Evolutionary conservation across 495 filamentous ascomycete genomes (phyloP).

Genomic region (Glonium stellatum): DNA sequence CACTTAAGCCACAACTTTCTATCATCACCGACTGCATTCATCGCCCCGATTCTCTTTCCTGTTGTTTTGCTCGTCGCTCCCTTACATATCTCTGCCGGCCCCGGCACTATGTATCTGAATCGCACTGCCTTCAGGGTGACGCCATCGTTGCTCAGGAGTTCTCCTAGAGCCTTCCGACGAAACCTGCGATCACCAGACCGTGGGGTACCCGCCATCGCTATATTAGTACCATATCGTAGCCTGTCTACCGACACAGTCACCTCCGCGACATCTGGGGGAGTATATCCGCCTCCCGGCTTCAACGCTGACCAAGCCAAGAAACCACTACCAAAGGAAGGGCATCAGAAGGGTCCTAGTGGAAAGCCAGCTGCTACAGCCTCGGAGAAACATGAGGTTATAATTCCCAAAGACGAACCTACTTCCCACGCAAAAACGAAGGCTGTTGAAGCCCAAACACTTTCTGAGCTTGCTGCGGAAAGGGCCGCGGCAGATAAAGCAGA

Average conservation of each 20-base stretch:
- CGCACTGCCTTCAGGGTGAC: constrained; percentile 29
- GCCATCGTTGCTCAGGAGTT: constrained; percentile 33
- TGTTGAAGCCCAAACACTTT: constrained; percentile 40
- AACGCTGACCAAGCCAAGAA: constrained; percentile 86
- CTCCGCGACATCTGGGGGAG: constrained; percentile 42
- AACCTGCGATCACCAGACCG: constrained; percentile 23
- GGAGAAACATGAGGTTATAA: constrained; percentile 28
- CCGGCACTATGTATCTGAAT: constrained; percentile 31
- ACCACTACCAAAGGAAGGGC: constrained; percentile 53
- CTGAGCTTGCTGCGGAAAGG: constrained; percentile 45
- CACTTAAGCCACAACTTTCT: not conserved
- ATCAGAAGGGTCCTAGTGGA: constrained; percentile 35
- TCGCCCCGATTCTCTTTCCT: not conserved
- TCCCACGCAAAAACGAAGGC: constrained; percentile 41
- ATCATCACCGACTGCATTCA: not conserved
- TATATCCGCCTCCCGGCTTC: constrained; percentile 85
- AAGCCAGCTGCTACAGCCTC: constrained; percentile 27
- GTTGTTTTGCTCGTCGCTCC: constrained; percentile 15
- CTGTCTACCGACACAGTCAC: constrained; percentile 61
- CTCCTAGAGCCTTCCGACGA: constrained; percentile 27
- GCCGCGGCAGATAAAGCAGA: constrained; percentile 40
- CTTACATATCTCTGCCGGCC: constrained; percentile 15
- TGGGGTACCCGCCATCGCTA: constrained; percentile 36
- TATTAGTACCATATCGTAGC: constrained; percentile 32
- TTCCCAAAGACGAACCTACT: constrained; percentile 36